A percentile compares a stretch with the other conserved stretches of the same genome.
These are phyloP conservation scores for Aspergillus cavernicola DNA, from an alignment of 495 filamentous ascomycete genomes.

Conservation along the genomic window DNA sequence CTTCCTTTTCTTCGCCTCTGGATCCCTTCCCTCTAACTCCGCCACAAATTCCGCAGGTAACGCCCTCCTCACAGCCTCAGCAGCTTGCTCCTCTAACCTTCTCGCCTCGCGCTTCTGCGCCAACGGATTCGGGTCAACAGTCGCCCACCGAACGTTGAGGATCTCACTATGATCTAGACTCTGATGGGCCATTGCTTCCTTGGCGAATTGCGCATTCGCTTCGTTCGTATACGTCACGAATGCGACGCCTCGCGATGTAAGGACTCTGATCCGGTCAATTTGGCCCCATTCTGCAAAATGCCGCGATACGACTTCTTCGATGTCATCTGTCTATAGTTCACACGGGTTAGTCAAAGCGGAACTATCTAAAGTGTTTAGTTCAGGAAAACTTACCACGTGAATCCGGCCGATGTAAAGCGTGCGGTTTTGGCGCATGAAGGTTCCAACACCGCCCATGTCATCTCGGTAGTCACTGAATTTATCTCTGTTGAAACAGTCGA, in stretches of 20 bases:
- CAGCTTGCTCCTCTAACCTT: slow-evolving; percentile 94
- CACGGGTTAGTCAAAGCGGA: no score
- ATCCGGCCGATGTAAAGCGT: slow-evolving; percentile 92
- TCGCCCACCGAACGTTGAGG: slow-evolving; percentile 96
- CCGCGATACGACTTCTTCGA: slow-evolving; percentile 90
- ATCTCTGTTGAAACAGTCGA: slow-evolving; percentile 91
- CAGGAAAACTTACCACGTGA: slow-evolving; percentile 52
- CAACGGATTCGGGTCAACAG: slow-evolving; percentile 91
- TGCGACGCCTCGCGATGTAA: slow-evolving; percentile 85
- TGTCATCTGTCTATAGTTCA: slow-evolving; percentile 66
- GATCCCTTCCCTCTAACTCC: slow-evolving; percentile 89
- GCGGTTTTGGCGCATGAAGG: slow-evolving; percentile 84
- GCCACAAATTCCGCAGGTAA: slow-evolving; percentile 90
- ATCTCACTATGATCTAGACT: slow-evolving; percentile 83
- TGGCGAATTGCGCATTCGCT: slow-evolving; percentile 83
- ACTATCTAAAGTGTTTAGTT: no score
- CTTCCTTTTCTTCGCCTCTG: slow-evolving; percentile 78
- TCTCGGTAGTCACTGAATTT: slow-evolving; percentile 85
- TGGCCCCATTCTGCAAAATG: slow-evolving; percentile 95
- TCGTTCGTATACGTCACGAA: slow-evolving; percentile 89
- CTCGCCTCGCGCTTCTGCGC: slow-evolving; percentile 90
- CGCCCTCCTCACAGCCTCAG: slow-evolving; percentile 85
- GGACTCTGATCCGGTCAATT: slow-evolving; percentile 81
- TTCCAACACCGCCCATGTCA: slow-evolving; percentile 94
- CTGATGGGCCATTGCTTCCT: slow-evolving; percentile 89